A percentile compares a stretch with the other conserved stretches of the same genome.
phyloP scores from a whole-genome alignment of 2,329 filamentous ascomycete species.

The Fusarium siculi region DNA sequence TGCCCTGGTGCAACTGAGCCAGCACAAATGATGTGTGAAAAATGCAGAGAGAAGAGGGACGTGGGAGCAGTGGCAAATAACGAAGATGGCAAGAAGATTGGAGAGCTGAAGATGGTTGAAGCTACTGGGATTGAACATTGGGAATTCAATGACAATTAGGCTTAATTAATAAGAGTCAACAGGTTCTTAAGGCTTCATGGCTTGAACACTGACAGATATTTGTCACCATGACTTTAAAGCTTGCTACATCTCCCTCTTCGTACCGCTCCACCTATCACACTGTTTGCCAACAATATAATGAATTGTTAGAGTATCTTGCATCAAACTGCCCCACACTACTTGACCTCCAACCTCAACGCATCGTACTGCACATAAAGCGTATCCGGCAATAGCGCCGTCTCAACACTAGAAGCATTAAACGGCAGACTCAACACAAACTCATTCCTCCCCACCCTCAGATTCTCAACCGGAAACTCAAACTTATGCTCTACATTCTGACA shows the following conservation, averaged over 20 bases:
- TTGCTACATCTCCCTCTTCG: accelerated
- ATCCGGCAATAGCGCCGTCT: conserved; percentile 64
- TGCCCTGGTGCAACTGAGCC: not conserved
- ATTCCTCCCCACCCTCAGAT: conserved; percentile 61
- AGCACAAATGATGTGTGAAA: not conserved
- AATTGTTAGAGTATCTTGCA: not conserved
- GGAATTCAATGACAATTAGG: not conserved
- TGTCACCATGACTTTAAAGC: accelerated
- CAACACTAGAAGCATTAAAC: conserved; percentile 66
- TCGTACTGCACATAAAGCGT: conserved; percentile 73
- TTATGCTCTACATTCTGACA: conserved; percentile 71
- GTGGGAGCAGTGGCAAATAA: not conserved
- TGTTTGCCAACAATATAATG: accelerated
- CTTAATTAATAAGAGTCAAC: accelerated
- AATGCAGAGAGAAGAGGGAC: not conserved
- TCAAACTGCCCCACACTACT: not conserved
- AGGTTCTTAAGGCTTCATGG: accelerated
- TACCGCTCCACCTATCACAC: accelerated
- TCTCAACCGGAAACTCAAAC: conserved; percentile 61
- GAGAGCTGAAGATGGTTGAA: not conserved
- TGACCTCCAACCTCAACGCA: conserved; percentile 66
- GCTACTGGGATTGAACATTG: not conserved
- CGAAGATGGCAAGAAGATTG: not conserved
- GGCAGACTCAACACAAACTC: conserved; percentile 66
- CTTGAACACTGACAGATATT: not conserved